Evolutionary conservation across 345 rosid genomes (phyloP), one percentile per base, ranked within the genome.

Genomic region (Durio zibethinus): DNA sequence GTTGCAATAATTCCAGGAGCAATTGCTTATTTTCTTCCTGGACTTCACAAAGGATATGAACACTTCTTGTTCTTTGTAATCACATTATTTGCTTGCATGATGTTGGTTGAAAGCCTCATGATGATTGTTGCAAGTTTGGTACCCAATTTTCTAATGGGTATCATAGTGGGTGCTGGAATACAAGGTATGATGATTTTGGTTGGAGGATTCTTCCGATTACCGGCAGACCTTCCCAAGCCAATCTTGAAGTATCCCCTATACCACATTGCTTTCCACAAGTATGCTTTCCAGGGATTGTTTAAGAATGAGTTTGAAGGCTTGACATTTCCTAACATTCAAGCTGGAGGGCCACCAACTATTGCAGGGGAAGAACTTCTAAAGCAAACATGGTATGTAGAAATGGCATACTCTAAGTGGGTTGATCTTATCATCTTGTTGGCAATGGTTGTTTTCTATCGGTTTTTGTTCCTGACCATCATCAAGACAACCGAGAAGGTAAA

Each of bases 101-200:
- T 85, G 78, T 33, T 86, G 62, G 86, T 90, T 0, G 93, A 88
- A 77, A 81, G 93, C 81, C 33, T 90, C 27, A 88, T 90, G 93
- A 85, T 88, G 91, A 79, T 72, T 2, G 87, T 90, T 0, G 90
- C 91, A 4, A 86, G 88, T 40, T 5, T 88, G 0, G 84, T 89
- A 12, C 93, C 90, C 0, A 80, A 85, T 43, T 89, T 77, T 57
- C 82, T 86, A 21, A 84, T 88, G 91, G 93, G 90, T 2, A 82
- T 89, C 48, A 86, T 88, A 21, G 71, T 83, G 0, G 90, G 91
- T 8, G 82, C 90, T 3, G 93, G 91, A 25, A 85, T 88, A 68
- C 92, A 86, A 78, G 92, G 80, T 0, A 4, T 90, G 6, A 85
- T 90, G 92, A 74, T 87, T 0, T 68, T 88, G 15, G 80, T 76